Conservation (phyloP, 148 eudicot species). For the Selenicereus undatus region DNA sequence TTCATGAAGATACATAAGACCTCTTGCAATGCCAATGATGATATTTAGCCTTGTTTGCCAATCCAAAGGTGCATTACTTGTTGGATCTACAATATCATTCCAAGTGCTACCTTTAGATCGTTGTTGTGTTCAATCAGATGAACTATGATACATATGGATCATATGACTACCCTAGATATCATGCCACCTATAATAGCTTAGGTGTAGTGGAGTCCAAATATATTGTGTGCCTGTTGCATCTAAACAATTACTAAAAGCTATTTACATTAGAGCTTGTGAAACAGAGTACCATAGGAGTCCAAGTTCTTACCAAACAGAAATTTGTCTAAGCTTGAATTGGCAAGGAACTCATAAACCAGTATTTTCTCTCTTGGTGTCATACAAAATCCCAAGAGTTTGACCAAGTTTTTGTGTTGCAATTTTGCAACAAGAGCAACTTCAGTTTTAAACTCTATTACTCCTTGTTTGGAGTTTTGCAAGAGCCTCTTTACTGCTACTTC, state of each 20-base stretch:
- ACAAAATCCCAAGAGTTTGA: conserved; percentile 38
- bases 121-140: no score
- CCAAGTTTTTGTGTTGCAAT: conserved; percentile 42
- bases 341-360: conserved; percentile 38
- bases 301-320: conserved; percentile 26
- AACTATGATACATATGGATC: no score
- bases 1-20: conserved; percentile 32
- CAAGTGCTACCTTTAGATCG: neutral
- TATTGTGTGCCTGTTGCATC: no score
- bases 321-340: conserved; percentile 38
- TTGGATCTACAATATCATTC: conserved; percentile 10
- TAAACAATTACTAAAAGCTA: no score
- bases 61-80: conserved; percentile 2
- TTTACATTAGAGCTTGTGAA: neutral
- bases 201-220: no score
- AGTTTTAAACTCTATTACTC: conserved; percentile 31
- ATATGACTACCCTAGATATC: no score
- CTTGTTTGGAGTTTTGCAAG: conserved; percentile 35
- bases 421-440: conserved; percentile 37
- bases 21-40: conserved; percentile 18
- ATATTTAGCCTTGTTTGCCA: conserved; percentile 21
- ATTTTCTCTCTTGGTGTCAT: conserved; percentile 24
- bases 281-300: neutral
- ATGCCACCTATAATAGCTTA: no score
- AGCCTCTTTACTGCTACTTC: conserved; percentile 43